Evolutionary conservation across 2,329 filamentous ascomycete genomes (phyloP).

Genomic region (Pseudocercospora eumusae): DNA sequence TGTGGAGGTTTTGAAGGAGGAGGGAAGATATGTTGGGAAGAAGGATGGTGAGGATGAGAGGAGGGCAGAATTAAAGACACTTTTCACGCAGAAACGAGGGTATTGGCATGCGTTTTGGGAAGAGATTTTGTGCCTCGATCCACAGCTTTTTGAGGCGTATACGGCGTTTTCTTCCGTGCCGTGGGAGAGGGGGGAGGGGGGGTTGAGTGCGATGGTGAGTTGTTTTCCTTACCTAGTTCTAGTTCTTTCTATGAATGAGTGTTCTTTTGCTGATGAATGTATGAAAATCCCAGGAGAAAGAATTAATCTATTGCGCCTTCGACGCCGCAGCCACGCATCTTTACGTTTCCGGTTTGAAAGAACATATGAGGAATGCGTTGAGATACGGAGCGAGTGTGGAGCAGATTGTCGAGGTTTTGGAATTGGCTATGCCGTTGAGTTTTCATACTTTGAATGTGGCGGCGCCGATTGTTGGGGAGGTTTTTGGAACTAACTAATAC

Average conservation of each 20-base stretch:
- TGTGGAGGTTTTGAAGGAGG: neutral
- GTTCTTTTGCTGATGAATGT: neutral
- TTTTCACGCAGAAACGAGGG: neutral
- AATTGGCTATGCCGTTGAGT: slow-evolving; percentile 2
- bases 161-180: neutral
- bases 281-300: neutral
- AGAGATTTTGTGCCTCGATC: neutral
- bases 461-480: neutral
- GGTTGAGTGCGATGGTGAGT: slow-evolving; percentile 4
- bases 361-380: slow-evolving; percentile 2
- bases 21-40: too few species aligned
- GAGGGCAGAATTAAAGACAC: neutral
- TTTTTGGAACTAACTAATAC: too few species aligned
- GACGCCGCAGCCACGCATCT: neutral
- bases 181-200: neutral
- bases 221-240: too few species aligned
- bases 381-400: neutral
- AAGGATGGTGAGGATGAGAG: too few species aligned
- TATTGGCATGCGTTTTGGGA: neutral
- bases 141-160: neutral
- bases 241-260: too few species aligned
- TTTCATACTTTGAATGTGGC: neutral
- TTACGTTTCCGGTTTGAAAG: neutral
- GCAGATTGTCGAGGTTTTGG: slow-evolving; percentile 2
- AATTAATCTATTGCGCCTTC: neutral